Base-by-base conservation (phyloP, 176 grass and related monocot genomes). In the Areca catechu region DNA sequence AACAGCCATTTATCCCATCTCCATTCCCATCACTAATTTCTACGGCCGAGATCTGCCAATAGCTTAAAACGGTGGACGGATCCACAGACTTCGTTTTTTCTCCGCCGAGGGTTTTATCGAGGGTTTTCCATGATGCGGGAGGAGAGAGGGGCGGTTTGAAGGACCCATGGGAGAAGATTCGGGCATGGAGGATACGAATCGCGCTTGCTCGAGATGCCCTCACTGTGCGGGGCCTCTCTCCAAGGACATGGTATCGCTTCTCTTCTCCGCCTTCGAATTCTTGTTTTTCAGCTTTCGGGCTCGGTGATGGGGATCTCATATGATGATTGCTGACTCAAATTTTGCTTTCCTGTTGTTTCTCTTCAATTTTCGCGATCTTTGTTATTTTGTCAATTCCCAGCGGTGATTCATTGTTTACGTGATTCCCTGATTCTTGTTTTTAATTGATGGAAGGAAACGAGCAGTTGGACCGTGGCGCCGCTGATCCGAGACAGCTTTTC, bases 401-500 rank as follows among this genome's bases (percentile, higher is more conserved):
- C 34, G 0, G 34, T 43, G 9, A 43, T 43, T 43, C 9, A 43
- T 43, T 43, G 34, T 43, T 3, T 43, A 43, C 14, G 34, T 43
- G 34, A 43, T 43, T 43, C 34, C 5, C 5, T 19, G 37, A 48
- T 58, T 4, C 20, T 18, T 20, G 12, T 61, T 37, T 71, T 3
- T n/a, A 5, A 66, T 52, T 81, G 24, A 34, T 58, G 55, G 48
- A 76, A 96, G 91, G 80, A 90, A 76, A 84, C 86, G 3, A 90
- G 86, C 74, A 75, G 71, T 27, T 96, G 86, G 91, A 87, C 77
- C 0, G 67, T 87, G 12, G 53, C 86, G 37, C 74, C 80, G 0
- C 60, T 87, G 76, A 78, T 95, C 79, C 82, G 83, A 54, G 80
- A 95, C 20, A 90, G 86, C 74, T 95, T 95, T 65, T 95, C 80